These are phyloP conservation scores for Plasmodium vinckei DNA, from an alignment of 169 alveolate species.

Conservation along the genomic window DNA sequence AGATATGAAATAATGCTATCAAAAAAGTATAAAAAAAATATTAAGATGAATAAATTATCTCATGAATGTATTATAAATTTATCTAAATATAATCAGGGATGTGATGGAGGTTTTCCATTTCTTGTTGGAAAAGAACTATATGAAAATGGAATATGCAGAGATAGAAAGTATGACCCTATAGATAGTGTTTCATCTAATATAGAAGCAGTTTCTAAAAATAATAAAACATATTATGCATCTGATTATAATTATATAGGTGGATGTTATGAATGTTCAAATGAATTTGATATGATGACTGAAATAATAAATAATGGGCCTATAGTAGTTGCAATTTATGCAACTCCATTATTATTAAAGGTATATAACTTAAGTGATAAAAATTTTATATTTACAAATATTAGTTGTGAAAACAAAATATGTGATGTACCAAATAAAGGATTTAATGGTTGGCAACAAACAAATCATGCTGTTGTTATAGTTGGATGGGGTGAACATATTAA, in stretches of 20 bases:
- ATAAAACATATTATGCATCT: conserved; percentile 74
- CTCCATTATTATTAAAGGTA: conserved; percentile 77
- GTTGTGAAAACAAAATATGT: conserved; percentile 86
- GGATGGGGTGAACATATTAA: conserved; percentile 92
- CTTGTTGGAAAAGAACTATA: conserved; percentile 91
- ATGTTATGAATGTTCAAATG: conserved; percentile 89
- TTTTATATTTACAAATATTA: conserved; percentile 73
- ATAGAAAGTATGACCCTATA: conserved; percentile 56
- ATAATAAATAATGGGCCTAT: conserved; percentile 88
- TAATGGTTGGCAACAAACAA: conserved; percentile 93
- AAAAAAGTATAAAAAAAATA: conserved; percentile 78
- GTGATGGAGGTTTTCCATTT: conserved; percentile 93
- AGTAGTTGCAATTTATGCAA: conserved; percentile 89
- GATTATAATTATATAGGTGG: conserved; percentile 89
- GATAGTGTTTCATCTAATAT: conserved; percentile 24
- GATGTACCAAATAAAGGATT: conserved; percentile 87
- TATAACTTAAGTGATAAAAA: conserved; percentile 19
- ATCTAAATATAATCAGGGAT: conserved; percentile 91
- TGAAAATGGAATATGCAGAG: conserved; percentile 87
- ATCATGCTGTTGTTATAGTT: conserved; percentile 90
- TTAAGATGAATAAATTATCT: conserved; percentile 54
- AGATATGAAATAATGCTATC: conserved; percentile 88
- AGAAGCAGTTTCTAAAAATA: conserved; percentile 10
- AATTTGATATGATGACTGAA: conserved; percentile 86
- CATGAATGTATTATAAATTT: conserved; percentile 77